Evolutionary conservation across 1,139 yeast species (phyloP).

Genomic region (Yamadazyma diospyri): DNA sequence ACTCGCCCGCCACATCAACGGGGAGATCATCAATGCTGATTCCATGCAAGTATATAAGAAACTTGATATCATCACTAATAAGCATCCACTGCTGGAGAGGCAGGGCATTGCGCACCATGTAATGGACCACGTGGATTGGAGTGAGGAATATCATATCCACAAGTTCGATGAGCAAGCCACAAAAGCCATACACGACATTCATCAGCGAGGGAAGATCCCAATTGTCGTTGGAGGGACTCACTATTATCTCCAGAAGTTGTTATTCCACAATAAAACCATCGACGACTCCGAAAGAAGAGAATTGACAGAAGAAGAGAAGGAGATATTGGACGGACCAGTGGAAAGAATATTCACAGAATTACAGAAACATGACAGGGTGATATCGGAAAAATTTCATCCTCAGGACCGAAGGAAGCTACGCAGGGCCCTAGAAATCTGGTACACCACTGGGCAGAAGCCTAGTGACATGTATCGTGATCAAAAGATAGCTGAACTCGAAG

Average conservation of each 20-base stretch:
- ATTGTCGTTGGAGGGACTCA: conserved; percentile 96
- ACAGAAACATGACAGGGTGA: conserved; percentile 57
- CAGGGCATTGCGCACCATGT: conserved; percentile 78
- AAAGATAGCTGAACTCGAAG: conserved; percentile 37
- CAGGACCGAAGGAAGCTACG: conserved; percentile 76
- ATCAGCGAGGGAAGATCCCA: conserved; percentile 69
- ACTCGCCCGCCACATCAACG: conserved; percentile 70
- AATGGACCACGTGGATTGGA: conserved; percentile 79
- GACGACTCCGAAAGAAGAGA: conserved; percentile 19
- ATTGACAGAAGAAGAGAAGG: conserved; percentile 39
- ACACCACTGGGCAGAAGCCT: conserved; percentile 61
- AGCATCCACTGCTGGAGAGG: conserved; percentile 80
- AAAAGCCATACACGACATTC: conserved; percentile 58
- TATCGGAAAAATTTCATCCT: conserved; percentile 86
- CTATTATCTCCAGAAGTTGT: conserved; percentile 75
- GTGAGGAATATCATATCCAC: conserved; percentile 80
- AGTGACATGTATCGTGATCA: conserved; percentile 71
- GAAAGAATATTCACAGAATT: conserved; percentile 48
- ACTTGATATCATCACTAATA: conserved; percentile 78
- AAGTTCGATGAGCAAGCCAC: conserved; percentile 73
- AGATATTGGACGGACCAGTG: conserved; percentile 56
- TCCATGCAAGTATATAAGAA: conserved; percentile 91
- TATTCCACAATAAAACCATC: conserved; percentile 67
- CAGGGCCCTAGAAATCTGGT: conserved; percentile 79
- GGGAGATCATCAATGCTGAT: conserved; percentile 93